These are phyloP conservation scores for Melaleuca alternifolia DNA, from an alignment of 345 rosid genomes.

Conservation along the genomic window DNA sequence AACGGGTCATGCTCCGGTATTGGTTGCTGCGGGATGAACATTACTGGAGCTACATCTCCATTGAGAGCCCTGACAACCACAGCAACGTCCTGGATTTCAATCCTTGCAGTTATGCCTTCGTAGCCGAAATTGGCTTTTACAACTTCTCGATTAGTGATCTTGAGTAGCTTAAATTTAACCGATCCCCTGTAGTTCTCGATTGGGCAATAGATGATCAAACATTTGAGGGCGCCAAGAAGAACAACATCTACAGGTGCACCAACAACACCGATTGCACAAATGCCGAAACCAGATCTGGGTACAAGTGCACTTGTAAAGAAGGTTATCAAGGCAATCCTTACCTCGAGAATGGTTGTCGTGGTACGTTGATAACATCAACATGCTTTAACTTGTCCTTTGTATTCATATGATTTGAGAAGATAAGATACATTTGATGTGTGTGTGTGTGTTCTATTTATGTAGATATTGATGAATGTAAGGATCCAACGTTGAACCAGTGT, in stretches of 20 bases:
- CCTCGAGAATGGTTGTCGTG: not conserved
- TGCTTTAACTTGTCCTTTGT: too few species aligned
- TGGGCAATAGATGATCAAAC: not conserved
- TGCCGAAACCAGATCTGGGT: not conserved
- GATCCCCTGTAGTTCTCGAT: not conserved
- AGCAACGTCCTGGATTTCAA: not conserved
- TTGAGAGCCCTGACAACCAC: not conserved
- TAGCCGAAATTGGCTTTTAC: constrained; percentile 3
- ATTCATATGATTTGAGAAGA: too few species aligned
- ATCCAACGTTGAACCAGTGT: not conserved
- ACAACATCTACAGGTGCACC: not conserved
- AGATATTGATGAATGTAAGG: constrained; percentile 10
- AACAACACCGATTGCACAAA: not conserved
- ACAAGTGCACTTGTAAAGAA: not conserved
- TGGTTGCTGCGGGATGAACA: not conserved
- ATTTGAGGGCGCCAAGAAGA: not conserved
- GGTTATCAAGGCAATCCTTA: constrained; percentile 9
- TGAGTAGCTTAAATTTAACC: too few species aligned
- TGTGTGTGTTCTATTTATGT: too few species aligned
- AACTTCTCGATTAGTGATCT: not conserved
- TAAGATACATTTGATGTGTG: too few species aligned
- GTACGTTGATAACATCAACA: not conserved
- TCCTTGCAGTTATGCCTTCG: constrained; percentile 15
- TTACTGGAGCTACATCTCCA: not conserved
- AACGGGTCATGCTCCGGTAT: not conserved